phyloP scores from a whole-genome alignment of 2,329 filamentous ascomycete genomes.

The Verticillium longisporum region DNA sequence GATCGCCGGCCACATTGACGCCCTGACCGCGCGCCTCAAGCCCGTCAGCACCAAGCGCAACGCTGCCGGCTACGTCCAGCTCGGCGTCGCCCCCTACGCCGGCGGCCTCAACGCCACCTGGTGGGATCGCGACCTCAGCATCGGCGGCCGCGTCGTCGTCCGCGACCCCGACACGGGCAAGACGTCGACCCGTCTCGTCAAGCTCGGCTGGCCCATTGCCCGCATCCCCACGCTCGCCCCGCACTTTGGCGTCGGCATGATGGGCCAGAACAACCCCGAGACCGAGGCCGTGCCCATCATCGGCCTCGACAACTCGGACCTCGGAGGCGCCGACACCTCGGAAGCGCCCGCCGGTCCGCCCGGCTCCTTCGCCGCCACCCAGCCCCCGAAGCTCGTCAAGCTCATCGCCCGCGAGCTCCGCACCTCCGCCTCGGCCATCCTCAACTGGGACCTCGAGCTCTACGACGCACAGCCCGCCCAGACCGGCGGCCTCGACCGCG shows the following conservation, averaged over 20 bases:
- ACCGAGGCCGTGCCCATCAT: slow-evolving; percentile 94
- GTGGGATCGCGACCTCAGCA: slow-evolving; percentile 93
- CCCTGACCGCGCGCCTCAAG: slow-evolving; percentile 84
- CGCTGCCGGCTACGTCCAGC: slow-evolving; percentile 78
- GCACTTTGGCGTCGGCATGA: slow-evolving; percentile 78
- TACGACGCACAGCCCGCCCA: slow-evolving; percentile 85
- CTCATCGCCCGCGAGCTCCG: slow-evolving; percentile 75
- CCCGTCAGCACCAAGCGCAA: slow-evolving; percentile 80
- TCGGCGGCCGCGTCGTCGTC: slow-evolving; percentile 84
- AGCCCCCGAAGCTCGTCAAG: slow-evolving; percentile 78
- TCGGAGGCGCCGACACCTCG: slow-evolving; percentile 24
- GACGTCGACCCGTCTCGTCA: slow-evolving; percentile 75
- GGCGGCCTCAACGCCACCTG: slow-evolving; percentile 82
- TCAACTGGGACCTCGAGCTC: slow-evolving; percentile 96
- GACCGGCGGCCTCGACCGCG: slow-evolving; percentile 77
- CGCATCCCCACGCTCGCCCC: slow-evolving; percentile 86
- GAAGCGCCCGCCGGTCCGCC: slow-evolving; percentile 34
- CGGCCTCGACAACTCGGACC: slow-evolving; percentile 70
- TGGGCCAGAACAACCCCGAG: slow-evolving; percentile 68
- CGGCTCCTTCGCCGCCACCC: slow-evolving; percentile 75
- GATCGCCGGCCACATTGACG: slow-evolving; percentile 88
- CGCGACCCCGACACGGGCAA: slow-evolving; percentile 66
- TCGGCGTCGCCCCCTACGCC: slow-evolving; percentile 89
- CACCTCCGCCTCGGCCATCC: slow-evolving; percentile 62
- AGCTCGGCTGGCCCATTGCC: slow-evolving; percentile 91